Conservation (phyloP, 2,329 filamentous ascomycete species). For the Aspergillus hortae region DNA sequence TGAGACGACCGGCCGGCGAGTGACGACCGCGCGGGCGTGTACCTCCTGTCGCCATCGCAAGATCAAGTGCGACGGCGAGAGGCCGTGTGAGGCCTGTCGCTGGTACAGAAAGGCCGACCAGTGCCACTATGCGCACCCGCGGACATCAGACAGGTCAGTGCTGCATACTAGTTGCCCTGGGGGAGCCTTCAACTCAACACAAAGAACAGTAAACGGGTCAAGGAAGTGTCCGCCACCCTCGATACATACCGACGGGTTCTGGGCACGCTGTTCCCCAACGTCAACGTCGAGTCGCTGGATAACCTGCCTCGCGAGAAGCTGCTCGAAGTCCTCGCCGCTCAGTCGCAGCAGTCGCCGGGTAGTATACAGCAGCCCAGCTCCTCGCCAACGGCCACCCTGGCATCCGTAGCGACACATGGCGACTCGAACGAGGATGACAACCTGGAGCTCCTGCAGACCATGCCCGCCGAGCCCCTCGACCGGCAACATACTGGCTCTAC, state of each 20-base stretch:
- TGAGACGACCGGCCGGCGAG: conserved; percentile 30
- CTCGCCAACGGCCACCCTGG: conserved; percentile 45
- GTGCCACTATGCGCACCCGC: conserved; percentile 77
- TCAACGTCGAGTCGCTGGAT: conserved; percentile 51
- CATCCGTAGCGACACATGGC: conserved; percentile 42
- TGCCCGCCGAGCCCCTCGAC: conserved; percentile 60
- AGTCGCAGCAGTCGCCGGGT: conserved; percentile 21
- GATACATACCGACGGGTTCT: conserved; percentile 64
- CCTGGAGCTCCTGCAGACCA: conserved; percentile 63
- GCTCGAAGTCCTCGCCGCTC: conserved; percentile 47
- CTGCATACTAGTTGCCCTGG: not conserved
- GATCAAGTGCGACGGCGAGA: conserved; percentile 77
- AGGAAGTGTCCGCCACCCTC: conserved; percentile 61
- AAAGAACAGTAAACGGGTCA: conserved; percentile 33
- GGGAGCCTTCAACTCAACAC: conserved; percentile 8
- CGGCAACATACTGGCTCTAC: conserved; percentile 48
- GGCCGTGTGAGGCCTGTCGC: conserved; percentile 77
- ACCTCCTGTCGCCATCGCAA: conserved; percentile 76
- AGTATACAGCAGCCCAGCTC: conserved; percentile 33
- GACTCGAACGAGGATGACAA: conserved; percentile 50
- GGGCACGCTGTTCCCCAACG: conserved; percentile 60
- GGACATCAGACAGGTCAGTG: conserved; percentile 73
- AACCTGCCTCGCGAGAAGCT: conserved; percentile 58
- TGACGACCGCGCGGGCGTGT: conserved; percentile 54
- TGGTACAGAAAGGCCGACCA: conserved; percentile 76